These are phyloP conservation scores for Juncus effusus DNA, from an alignment of 176 grass and related monocot genomes.

Conservation along the genomic window DNA sequence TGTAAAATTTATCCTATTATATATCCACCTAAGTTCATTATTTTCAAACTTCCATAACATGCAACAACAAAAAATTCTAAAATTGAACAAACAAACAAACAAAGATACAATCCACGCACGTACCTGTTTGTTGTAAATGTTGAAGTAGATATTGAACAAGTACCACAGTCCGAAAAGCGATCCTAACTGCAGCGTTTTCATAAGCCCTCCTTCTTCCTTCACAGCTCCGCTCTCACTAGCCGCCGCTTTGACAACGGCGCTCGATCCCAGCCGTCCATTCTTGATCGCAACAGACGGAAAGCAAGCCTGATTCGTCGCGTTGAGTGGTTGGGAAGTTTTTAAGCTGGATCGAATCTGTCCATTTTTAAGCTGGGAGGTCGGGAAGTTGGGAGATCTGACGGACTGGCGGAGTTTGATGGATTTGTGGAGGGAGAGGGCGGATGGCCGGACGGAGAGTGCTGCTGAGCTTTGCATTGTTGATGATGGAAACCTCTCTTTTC, in stretches of 20 bases:
- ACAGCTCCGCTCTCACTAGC: conserved; percentile 16
- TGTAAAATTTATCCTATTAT: neutral
- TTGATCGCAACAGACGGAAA: conserved; percentile 12
- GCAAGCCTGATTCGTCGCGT: neutral
- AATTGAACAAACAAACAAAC: conserved; percentile 6
- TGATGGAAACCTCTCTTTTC: neutral
- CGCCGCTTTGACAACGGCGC: conserved; percentile 27
- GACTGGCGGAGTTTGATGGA: neutral
- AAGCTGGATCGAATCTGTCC: neutral
- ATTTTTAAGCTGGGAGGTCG: neutral
- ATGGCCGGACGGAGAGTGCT: neutral
- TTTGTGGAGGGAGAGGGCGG: conserved; percentile 3
- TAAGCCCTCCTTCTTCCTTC: neutral
- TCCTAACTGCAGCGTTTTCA: conserved; percentile 35
- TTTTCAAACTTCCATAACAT: neutral
- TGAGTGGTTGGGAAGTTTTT: neutral
- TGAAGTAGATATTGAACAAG: conserved; percentile 59
- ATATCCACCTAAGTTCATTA: neutral
- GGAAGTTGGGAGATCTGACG: neutral
- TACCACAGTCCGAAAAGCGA: conserved; percentile 48
- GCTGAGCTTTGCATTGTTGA: conserved; percentile 24
- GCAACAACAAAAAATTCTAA: neutral
- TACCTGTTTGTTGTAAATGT: conserved; percentile 54
- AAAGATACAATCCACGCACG: neutral
- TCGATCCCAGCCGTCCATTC: conserved; percentile 5